These are phyloP conservation scores for Syzygium jambos DNA, from an alignment of 345 rosid genomes.

Conservation along the genomic window DNA sequence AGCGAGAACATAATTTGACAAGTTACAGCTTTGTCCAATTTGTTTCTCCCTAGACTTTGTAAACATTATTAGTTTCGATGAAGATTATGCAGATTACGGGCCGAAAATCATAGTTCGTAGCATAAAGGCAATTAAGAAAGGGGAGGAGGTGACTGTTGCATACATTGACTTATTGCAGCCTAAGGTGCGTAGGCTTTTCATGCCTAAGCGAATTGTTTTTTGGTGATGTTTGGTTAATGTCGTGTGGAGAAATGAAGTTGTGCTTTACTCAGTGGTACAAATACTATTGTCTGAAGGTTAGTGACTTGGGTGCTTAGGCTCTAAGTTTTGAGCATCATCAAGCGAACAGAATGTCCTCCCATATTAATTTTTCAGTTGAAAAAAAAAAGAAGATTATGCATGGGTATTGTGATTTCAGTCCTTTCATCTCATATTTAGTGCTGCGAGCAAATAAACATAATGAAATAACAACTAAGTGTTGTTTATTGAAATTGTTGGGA, in stretches of 20 bases:
- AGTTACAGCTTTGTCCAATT: background rate
- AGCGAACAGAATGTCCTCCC: background rate
- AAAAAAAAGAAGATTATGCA: background rate
- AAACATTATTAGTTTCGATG: background rate
- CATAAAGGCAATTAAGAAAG: constrained; percentile 43
- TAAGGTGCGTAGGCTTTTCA: constrained; percentile 24
- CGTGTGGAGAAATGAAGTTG: background rate
- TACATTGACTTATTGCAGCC: constrained; percentile 76
- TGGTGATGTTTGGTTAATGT: background rate
- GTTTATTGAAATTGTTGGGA: background rate
- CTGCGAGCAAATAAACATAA: background rate
- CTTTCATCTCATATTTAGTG: background rate
- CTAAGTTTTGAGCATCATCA: background rate
- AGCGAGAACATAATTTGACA: background rate
- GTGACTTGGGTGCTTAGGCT: background rate
- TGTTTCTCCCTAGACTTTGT: background rate
- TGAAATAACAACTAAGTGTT: background rate
- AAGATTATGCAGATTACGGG: constrained; percentile 25
- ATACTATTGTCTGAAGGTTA: background rate
- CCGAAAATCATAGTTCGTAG: constrained; percentile 57
- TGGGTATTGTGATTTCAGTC: background rate
- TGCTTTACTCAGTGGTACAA: background rate
- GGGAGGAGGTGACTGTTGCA: constrained; percentile 58
- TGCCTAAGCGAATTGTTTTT: background rate
- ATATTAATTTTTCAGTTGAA: background rate